Evolutionary conservation across 2,329 filamentous ascomycete genomes (phyloP).

Genomic region (Aureobasidium melanogenum): DNA sequence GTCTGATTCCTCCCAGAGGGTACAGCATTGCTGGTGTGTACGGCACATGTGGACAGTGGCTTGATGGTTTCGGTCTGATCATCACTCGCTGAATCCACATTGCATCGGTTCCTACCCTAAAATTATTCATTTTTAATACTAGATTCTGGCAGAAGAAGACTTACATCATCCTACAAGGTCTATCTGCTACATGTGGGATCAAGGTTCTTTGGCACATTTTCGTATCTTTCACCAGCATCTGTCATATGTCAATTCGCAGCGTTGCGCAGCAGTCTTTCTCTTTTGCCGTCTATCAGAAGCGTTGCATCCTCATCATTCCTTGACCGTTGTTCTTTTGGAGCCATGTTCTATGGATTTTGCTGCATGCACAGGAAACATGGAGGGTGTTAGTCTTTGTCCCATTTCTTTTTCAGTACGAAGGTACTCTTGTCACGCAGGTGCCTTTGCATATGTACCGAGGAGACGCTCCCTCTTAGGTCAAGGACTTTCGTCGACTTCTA

Average conservation of each 20-base stretch:
- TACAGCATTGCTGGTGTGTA: slow-evolving; percentile 83
- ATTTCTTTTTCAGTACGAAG: neutral
- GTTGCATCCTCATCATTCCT: neutral
- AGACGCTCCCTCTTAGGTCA: no score
- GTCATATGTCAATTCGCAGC: neutral
- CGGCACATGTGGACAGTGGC: slow-evolving; percentile 70
- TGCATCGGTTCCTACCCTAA: neutral
- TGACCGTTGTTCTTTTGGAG: neutral
- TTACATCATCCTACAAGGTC: neutral
- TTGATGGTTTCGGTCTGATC: slow-evolving; percentile 79
- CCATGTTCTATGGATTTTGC: neutral
- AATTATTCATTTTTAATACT: neutral
- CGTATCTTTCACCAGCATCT: neutral
- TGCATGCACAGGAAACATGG: neutral
- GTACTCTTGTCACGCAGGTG: no score
- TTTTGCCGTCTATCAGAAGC: neutral
- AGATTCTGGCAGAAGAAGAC: neutral
- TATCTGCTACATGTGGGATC: neutral
- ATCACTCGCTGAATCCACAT: slow-evolving; percentile 50
- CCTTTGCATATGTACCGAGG: no score
- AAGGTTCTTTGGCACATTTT: neutral
- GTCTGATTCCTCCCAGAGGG: slow-evolving; percentile 77
- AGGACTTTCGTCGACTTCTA: no score
- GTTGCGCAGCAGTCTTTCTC: neutral
- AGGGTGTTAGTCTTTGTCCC: neutral